Conservation (phyloP, 2,329 filamentous ascomycete genomes). For the Chalara sp. region DNA sequence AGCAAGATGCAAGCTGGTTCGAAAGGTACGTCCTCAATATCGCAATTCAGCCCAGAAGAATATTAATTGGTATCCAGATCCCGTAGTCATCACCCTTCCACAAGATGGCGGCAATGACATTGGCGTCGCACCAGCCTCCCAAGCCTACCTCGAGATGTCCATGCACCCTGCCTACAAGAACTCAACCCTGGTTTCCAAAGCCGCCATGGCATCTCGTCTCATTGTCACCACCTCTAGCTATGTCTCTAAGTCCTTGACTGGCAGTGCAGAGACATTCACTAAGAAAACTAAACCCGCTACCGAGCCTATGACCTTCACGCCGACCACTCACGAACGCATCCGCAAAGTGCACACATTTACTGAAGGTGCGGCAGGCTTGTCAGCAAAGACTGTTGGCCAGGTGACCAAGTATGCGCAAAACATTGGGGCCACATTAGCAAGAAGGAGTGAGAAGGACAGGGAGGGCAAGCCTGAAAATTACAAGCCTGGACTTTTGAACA, state of each 20-base stretch:
- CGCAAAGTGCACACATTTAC: constrained; percentile 89
- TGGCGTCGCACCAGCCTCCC: constrained; percentile 59
- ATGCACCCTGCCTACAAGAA: constrained; percentile 89
- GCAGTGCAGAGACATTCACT: constrained; percentile 73
- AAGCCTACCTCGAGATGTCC: constrained; percentile 68
- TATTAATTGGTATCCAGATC: constrained; percentile 42
- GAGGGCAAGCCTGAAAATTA: constrained; percentile 60
- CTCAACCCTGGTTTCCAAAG: constrained; percentile 79
- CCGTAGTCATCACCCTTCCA: constrained; percentile 72
- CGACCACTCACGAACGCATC: constrained; percentile 75
- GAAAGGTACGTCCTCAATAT: constrained; percentile 59
- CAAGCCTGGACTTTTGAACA: constrained; percentile 91
- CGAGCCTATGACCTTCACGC: constrained; percentile 82
- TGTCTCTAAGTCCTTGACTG: constrained; percentile 70
- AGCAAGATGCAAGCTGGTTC: constrained; percentile 73
- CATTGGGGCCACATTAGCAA: constrained; percentile 67
- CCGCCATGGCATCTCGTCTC: constrained; percentile 79
- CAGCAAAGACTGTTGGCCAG: constrained; percentile 79
- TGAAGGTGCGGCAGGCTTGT: constrained; percentile 68
- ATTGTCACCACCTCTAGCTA: constrained; percentile 83
- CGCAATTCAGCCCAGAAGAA: neutral
- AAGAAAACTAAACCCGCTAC: constrained; percentile 69
- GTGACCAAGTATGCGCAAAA: constrained; percentile 84
- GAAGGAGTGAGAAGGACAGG: constrained; percentile 50
- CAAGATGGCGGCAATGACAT: constrained; percentile 58